Percentiles rank a stretch among this genome's conserved stretches.
phyloP scores from a whole-genome alignment of 2,329 filamentous ascomycete genomes.

The Paecilomyces niveus region DNA sequence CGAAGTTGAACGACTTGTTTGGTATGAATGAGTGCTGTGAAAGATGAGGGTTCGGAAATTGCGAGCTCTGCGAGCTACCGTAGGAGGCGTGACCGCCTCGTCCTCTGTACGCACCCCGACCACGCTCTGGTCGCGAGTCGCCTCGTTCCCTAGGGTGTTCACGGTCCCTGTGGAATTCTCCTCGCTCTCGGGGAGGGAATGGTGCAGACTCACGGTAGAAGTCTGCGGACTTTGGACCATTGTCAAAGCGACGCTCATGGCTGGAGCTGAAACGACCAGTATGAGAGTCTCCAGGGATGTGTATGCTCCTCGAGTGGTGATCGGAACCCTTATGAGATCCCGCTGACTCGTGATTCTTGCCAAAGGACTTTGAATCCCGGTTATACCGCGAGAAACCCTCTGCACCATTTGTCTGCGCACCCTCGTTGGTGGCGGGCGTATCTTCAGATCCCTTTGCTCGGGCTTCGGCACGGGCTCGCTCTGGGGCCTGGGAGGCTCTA shows the following conservation, averaged over 20 bases:
- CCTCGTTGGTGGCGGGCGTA: constrained; percentile 13
- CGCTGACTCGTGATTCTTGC: constrained; percentile 22
- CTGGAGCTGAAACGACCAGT: constrained; percentile 21
- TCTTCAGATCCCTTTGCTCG: constrained; percentile 26
- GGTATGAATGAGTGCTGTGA: constrained; percentile 34
- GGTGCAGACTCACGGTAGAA: constrained; percentile 18
- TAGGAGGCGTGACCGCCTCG: constrained; percentile 32
- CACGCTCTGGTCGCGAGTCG: constrained; percentile 30
- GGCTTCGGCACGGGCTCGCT: constrained; percentile 20
- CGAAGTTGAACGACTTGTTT: constrained; percentile 34
- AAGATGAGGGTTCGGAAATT: constrained; percentile 33
- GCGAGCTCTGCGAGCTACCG: constrained; percentile 25
- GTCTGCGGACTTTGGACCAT: constrained; percentile 31
- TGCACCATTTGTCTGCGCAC: constrained; percentile 20
- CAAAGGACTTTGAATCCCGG: constrained; percentile 28
- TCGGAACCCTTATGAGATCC: constrained; percentile 19
- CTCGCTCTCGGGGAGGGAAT: constrained; percentile 17
- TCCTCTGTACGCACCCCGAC: constrained; percentile 35
- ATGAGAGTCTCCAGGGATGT: constrained; percentile 25
- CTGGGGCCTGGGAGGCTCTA: constrained; percentile 22
- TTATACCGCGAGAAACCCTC: constrained; percentile 24
- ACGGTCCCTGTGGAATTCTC: constrained; percentile 25
- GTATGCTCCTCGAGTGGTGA: constrained; percentile 19
- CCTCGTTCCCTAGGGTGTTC: constrained; percentile 30
- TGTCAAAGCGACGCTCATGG: constrained; percentile 32